Base-by-base conservation (phyloP, 495 filamentous ascomycete genomes). In the Chaetomium tenue region DNA sequence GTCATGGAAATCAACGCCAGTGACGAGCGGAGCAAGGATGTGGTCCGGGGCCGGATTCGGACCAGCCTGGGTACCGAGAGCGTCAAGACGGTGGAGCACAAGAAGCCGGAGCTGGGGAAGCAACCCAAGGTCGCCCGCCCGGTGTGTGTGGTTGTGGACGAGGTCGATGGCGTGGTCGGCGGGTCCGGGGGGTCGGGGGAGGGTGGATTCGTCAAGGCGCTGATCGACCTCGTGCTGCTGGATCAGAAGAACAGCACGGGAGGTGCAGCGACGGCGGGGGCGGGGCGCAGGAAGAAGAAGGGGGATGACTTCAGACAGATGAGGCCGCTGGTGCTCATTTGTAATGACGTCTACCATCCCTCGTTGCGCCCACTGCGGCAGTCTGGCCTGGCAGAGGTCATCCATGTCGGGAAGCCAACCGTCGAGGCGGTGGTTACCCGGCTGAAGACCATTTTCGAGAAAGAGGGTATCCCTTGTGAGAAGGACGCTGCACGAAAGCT, bases 321-420 rank as follows among this genome's bases (percentile, higher is more conserved):
- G 76, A 84, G 94, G 54, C 94, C 94, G 0, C 80, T 98, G 40
- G 91, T 98, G 63, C 76, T 97, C 30, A 92, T 98, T 63, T 98
- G 94, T 82, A 98, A 98, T 65, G 94, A 98, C 76, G 84, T 97
- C n/a, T 98, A 98, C 73, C 91, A 95, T 69, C 85, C 94, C 25
- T 90, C 92, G 60, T 82, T 98, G 28, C 85, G 91, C 13, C 91
- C 90, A 22, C 83, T 98, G 20, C 85, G 94, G 30, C 87, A 90
- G 60, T 91, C 91, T 0, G 86, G 82, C 20, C 77, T 89, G 40
- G 94, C 93, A 2, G 94, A 98, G 74, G 85, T 96, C 39, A 89
- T 98, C n/a, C 90, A 94, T 74, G 87, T 96, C 51, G 88, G 93
- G 53, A 93, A 92, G 64, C 92, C 94, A 0, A 87, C 92, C 6